Percentiles rank a stretch among this genome's conserved stretches.
Evolutionary conservation across 305 asterid genomes (phyloP).

Genomic region (Fraxinus greggii): DNA sequence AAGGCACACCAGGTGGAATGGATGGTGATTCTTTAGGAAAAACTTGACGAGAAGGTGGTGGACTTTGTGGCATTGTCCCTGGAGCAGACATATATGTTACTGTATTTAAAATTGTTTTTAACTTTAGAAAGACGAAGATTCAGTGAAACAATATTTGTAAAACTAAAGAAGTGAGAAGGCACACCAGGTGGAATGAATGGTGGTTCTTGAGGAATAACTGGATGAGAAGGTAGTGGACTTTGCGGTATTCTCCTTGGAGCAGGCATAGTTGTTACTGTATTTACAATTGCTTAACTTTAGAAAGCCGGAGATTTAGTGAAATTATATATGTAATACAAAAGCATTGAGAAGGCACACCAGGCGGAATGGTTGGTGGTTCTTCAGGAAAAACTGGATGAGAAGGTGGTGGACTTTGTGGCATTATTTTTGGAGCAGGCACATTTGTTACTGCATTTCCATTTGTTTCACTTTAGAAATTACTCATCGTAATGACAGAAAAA

Average conservation of each 20-base stretch:
- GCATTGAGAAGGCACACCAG: conserved; percentile 44
- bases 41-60: conserved; percentile 38
- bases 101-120: conserved; percentile 23
- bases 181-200: conserved; percentile 50
- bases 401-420: conserved; percentile 45
- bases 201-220: conserved; percentile 37
- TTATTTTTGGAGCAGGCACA: conserved; percentile 37
- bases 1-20: conserved; percentile 47
- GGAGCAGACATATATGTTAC: conserved; percentile 43
- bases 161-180: conserved; percentile 25
- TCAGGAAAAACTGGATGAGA: conserved; percentile 33
- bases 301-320: neutral
- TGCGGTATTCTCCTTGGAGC: conserved; percentile 37
- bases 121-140: conserved; percentile 11
- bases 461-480: conserved; percentile 17
- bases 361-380: conserved; percentile 43
- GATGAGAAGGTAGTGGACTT: conserved; percentile 41
- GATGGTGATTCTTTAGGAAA: conserved; percentile 44
- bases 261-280: conserved; percentile 43
- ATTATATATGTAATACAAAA: neutral
- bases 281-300: conserved; percentile 12
- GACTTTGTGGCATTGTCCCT: conserved; percentile 35
- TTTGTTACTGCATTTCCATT: conserved; percentile 37
- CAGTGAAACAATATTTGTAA: neutral
- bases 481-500: neutral